A percentile compares a stretch with the other conserved stretches of the same genome.
These are phyloP conservation scores for Pyricularia grisea DNA, from an alignment of 2,329 filamentous ascomycete species.

Conservation along the genomic window DNA sequence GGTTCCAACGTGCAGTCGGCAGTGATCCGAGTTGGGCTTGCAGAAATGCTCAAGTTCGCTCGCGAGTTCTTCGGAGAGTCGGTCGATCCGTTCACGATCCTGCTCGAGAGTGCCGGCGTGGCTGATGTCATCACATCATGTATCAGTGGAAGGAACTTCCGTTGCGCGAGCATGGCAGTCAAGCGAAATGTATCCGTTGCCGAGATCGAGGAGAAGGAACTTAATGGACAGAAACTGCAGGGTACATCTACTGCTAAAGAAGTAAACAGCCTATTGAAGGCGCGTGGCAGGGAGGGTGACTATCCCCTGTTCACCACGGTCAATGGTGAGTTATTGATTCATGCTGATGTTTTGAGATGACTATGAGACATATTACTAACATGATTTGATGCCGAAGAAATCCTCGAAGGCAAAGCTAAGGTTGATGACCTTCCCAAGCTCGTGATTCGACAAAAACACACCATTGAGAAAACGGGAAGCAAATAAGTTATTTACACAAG, in stretches of 20 bases:
- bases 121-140: slow-evolving; percentile 94
- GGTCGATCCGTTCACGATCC: slow-evolving; percentile 77
- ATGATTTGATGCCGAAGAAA: slow-evolving; percentile 28
- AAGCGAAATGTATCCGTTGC: slow-evolving; percentile 70
- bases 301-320: slow-evolving; percentile 93
- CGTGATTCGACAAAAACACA: slow-evolving; percentile 24
- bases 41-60: slow-evolving; percentile 96
- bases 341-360: neutral
- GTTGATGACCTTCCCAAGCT: slow-evolving; percentile 74
- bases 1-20: slow-evolving; percentile 99
- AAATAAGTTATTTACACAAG: slow-evolving; percentile 4
- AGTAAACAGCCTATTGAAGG: slow-evolving; percentile 81
- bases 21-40: slow-evolving; percentile 88
- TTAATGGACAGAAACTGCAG: slow-evolving; percentile 96
- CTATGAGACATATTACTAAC: neutral
- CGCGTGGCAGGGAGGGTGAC: slow-evolving; percentile 65
- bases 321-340: slow-evolving; percentile 31
- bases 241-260: slow-evolving; percentile 87
- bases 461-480: slow-evolving; percentile 10
- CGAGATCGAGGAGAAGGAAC: slow-evolving; percentile 78
- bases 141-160: slow-evolving; percentile 85
- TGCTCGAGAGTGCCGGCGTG: slow-evolving; percentile 91
- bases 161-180: slow-evolving; percentile 82
- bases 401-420: slow-evolving; percentile 65
- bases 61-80: slow-evolving; percentile 85